Base-by-base conservation (phyloP, 148 eudicot genomes). In the Vaccinium corymbosum region DNA sequence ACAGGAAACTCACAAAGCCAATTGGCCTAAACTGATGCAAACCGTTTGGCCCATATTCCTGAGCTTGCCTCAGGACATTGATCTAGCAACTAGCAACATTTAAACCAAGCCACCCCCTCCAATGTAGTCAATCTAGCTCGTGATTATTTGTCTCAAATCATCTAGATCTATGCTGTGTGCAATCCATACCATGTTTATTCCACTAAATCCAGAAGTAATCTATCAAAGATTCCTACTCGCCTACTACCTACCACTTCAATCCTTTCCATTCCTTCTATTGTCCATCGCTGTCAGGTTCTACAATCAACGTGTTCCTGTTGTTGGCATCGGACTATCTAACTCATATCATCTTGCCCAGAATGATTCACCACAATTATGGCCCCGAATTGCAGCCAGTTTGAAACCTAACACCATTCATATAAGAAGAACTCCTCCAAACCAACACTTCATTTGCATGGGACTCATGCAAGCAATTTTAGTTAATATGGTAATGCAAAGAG, bases 101-200 rank as follows among this genome's bases (percentile, higher is more conserved):
- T n/a, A 2, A 62, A 62, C 14, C 32, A 64, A 25, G 32, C 35
- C 71, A 64, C 14, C 14, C 71, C 16, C 71, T 71, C 75, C 9
- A 19, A 35, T 38, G 49, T 32, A 32, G 48, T 35, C n/a, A 32
- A 35, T 72, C 76, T 1, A 38, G 49, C 76, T 35, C n/a, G 1
- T 35, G n/a, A 72, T 72, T 72, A 35, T 35, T 72, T 16, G n/a
- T 72, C 49, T 29, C 49, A 72, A 72, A 72, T 72, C n/a, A 72
- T 72, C 49, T 72, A 70, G 48, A 9, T 4, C 10, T 15, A 72
- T 38, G 76, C 16, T 12, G 15, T 68, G 38, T 68, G 73, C 73
- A 11, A 27, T 22, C 73, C 73, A 10, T 68, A 27, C 16, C 38
- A 68, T 12, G 16, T 68, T 72, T 72, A 35, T 35, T 32, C 76